A percentile compares a stretch with the other conserved stretches of the same genome.
Evolutionary conservation across 1,139 yeast genomes (phyloP).

Genomic region (Hyphopichia pseudoburtonii): DNA sequence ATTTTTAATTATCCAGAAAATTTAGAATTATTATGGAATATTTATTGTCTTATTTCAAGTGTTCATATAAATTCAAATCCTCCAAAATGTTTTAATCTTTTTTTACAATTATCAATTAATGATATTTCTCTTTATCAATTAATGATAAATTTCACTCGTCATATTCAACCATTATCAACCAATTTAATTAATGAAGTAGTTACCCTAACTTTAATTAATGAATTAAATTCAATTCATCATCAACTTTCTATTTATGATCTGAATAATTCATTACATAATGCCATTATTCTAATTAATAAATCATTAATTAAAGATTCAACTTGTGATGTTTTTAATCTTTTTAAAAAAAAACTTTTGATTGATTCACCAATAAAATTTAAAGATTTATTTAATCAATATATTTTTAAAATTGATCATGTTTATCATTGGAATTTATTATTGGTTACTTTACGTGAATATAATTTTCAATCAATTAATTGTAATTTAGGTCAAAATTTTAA

Average conservation of each 20-base stretch:
- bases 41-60: conserved; percentile 40
- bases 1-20: conserved; percentile 9
- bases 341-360: conserved; percentile 43
- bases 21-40: conserved; percentile 42
- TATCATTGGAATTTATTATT: conserved; percentile 42
- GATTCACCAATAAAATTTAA: conserved; percentile 47
- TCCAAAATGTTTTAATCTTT: conserved; percentile 38
- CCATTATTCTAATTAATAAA: conserved; percentile 47
- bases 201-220: conserved; percentile 41
- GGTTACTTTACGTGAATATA: conserved; percentile 41
- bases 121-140: conserved; percentile 13
- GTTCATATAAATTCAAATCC: conserved; percentile 35
- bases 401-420: conserved; percentile 36
- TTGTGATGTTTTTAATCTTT: conserved; percentile 30
- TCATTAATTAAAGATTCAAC: conserved; percentile 27
- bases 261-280: conserved; percentile 45
- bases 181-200: conserved; percentile 29
- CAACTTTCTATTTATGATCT: conserved; percentile 33
- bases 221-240: conserved; percentile 37
- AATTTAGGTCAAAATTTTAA: conserved; percentile 8
- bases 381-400: conserved; percentile 42
- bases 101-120: conserved; percentile 25
- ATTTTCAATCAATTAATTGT: conserved; percentile 11
- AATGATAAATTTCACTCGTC: conserved; percentile 30
- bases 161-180: conserved; percentile 14